Evolutionary conservation across 1,284 basidiomycete genomes (phyloP).

Genomic region (Rhodotorula sp.): DNA sequence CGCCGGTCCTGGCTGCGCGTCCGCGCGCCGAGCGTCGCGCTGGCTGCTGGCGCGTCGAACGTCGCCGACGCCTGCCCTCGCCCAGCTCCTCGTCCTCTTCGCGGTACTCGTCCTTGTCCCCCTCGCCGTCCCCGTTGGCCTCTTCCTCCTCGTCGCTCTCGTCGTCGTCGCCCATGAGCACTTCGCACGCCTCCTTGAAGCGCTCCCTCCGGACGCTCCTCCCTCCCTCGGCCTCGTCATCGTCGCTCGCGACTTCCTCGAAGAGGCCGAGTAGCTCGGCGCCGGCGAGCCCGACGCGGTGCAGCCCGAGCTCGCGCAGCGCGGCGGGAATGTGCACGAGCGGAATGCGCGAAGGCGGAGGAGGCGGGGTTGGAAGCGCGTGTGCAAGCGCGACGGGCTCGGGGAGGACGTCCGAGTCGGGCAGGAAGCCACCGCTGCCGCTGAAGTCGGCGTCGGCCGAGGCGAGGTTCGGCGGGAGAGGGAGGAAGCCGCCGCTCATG

Average conservation of each 20-base stretch:
- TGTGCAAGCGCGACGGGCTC: neutral
- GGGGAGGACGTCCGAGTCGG: neutral
- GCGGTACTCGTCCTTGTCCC: constrained; percentile 5
- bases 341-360: constrained; percentile 27
- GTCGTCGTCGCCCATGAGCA: constrained; percentile 10
- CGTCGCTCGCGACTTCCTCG: constrained; percentile 35
- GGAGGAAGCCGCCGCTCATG: neutral
- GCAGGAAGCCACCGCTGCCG: constrained; percentile 14
- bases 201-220: constrained; percentile 32
- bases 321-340: constrained; percentile 18
- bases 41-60: neutral
- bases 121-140: neutral
- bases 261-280: constrained; percentile 32
- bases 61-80: neutral
- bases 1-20: neutral
- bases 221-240: constrained; percentile 18
- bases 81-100: neutral
- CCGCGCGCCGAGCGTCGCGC: constrained; percentile 1
- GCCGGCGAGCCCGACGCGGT: constrained; percentile 10
- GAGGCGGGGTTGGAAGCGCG: neutral
- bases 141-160: constrained; percentile 5
- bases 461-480: neutral
- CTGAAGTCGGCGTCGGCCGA: neutral
- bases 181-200: constrained; percentile 32
- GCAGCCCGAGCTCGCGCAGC: constrained; percentile 13